phyloP scores from a whole-genome alignment of 495 filamentous ascomycete genomes.

The Annulohypoxylon stygium region DNA sequence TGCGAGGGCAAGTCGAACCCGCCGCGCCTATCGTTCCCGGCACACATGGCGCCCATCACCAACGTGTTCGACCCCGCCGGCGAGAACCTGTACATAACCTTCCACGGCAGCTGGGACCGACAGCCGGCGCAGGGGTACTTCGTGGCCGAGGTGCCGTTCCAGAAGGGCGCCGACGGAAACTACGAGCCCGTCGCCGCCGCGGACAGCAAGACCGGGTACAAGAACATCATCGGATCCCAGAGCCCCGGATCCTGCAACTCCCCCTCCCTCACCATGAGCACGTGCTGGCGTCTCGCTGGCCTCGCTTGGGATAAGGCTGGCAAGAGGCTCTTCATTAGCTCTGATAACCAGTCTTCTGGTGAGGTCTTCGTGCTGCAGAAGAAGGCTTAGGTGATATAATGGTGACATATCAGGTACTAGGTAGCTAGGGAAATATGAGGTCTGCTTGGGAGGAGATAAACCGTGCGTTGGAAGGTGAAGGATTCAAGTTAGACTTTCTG shows the following conservation, averaged over 20 bases:
- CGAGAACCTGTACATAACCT: conserved; percentile 66
- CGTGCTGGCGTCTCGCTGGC: conserved; percentile 51
- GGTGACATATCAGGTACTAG: too few relatives aligned
- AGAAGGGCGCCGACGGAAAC: conserved; percentile 51
- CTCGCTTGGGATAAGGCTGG: conserved; percentile 51
- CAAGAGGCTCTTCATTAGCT: conserved; percentile 52
- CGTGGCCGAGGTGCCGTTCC: conserved; percentile 62
- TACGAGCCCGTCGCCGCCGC: conserved; percentile 53
- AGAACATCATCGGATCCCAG: conserved; percentile 51
- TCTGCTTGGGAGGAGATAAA: too few relatives aligned
- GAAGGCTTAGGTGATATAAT: conserved; percentile 19
- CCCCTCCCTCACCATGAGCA: conserved; percentile 47
- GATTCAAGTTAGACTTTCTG: too few relatives aligned
- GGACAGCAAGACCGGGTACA: conserved; percentile 52
- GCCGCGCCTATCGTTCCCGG: conserved; percentile 66
- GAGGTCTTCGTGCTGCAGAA: conserved; percentile 58
- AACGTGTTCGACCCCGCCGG: conserved; percentile 58
- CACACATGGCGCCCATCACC: conserved; percentile 70
- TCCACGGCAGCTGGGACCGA: conserved; percentile 72
- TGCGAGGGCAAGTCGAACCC: conserved; percentile 59
- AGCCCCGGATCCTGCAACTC: conserved; percentile 47
- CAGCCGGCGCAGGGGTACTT: conserved; percentile 66
- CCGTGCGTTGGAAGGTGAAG: too few relatives aligned
- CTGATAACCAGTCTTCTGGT: conserved; percentile 58
- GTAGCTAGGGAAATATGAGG: neutral